Conservation (phyloP, 2,329 filamentous ascomycete species). For the Aspergillus ochraceoroseus region DNA sequence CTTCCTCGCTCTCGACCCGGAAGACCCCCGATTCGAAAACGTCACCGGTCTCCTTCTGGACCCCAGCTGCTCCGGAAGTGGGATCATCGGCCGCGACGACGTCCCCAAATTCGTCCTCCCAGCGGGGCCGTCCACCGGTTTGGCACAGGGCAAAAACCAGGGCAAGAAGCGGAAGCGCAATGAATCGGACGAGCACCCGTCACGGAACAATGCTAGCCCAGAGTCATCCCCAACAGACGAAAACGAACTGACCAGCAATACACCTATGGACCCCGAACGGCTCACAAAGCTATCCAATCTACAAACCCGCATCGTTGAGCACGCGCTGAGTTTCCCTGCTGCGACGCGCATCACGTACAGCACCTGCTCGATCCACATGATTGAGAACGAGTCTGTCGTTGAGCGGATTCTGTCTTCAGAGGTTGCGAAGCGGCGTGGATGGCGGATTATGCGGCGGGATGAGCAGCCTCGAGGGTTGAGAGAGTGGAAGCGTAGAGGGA, state of each 20-base stretch:
- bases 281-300: constrained; percentile 72
- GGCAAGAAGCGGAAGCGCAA: constrained; percentile 46
- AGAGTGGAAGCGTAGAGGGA: constrained; percentile 67
- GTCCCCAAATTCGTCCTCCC: constrained; percentile 63
- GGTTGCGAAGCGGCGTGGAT: constrained; percentile 62
- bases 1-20: constrained; percentile 71
- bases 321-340: constrained; percentile 75
- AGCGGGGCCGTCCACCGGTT: constrained; percentile 22
- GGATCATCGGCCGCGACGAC: constrained; percentile 84
- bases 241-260: constrained; percentile 30
- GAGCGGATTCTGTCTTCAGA: constrained; percentile 63
- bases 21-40: constrained; percentile 55
- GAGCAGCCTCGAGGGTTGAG: constrained; percentile 72
- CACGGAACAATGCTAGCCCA: neutral
- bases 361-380: constrained; percentile 80
- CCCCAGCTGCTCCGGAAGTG: constrained; percentile 91
- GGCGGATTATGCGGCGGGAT: constrained; percentile 67
- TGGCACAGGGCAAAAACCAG: constrained; percentile 17
- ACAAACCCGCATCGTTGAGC: constrained; percentile 73
- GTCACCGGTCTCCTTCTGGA: constrained; percentile 83
- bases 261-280: constrained; percentile 54
- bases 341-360: constrained; percentile 80
- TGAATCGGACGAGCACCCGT: constrained; percentile 17
- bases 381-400: constrained; percentile 88
- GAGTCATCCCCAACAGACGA: constrained; percentile 31